Percentiles rank a stretch among this genome's conserved stretches.
These are phyloP conservation scores for Cutaneotrichosporon sp. DNA, from an alignment of 1,284 basidiomycete genomes.

Conservation along the genomic window DNA sequence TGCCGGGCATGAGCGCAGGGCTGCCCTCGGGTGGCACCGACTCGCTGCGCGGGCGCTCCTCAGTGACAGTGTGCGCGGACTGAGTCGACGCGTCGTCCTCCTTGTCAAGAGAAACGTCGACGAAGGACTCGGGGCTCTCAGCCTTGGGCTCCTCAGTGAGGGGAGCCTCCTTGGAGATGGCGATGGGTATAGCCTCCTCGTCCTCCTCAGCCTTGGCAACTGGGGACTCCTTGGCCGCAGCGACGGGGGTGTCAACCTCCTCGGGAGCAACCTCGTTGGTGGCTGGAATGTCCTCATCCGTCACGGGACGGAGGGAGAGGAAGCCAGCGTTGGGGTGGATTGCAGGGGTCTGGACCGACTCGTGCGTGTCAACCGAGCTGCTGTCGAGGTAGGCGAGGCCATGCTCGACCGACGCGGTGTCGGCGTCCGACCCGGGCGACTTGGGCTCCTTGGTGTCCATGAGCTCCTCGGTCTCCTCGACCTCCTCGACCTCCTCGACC, in stretches of 20 bases:
- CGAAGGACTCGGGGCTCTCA: not conserved
- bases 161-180: not conserved
- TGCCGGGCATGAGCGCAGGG: not conserved
- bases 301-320: not conserved
- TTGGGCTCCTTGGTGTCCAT: not conserved
- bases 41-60: not conserved
- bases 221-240: not conserved
- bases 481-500: no score
- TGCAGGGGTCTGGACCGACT: not conserved
- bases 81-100: not conserved
- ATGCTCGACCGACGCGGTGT: not conserved
- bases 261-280: not conserved
- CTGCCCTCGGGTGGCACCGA: not conserved
- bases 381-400: not conserved
- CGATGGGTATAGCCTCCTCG: not conserved
- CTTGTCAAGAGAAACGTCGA: not conserved
- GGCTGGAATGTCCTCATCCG: not conserved
- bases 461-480: not conserved
- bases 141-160: not conserved
- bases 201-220: not conserved
- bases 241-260: not conserved
- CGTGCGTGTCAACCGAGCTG: not conserved
- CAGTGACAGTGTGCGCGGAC: not conserved
- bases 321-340: not conserved
- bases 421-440: not conserved